Evolutionary conservation across 2,329 filamentous ascomycete genomes (phyloP).

Genomic region (Elsinoe necatrix): DNA sequence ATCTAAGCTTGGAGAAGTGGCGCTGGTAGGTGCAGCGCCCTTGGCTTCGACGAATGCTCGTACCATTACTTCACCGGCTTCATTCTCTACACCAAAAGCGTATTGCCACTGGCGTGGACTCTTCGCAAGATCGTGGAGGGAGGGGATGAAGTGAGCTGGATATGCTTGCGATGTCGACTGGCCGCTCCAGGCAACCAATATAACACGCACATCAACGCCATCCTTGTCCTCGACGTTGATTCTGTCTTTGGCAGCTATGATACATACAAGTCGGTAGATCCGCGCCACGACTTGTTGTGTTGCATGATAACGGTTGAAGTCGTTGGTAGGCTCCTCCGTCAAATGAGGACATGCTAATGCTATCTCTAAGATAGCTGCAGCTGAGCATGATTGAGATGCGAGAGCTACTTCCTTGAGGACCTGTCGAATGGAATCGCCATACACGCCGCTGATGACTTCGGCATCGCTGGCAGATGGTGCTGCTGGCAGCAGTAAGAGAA

Average conservation of each 20-base stretch:
- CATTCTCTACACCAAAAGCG: conserved; percentile 59
- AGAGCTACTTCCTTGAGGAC: conserved; percentile 35
- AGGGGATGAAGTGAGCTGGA: conserved; percentile 41
- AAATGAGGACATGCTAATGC: conserved; percentile 58
- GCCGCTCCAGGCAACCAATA: conserved; percentile 58
- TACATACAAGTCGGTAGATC: conserved; percentile 68
- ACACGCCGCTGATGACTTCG: conserved; percentile 36
- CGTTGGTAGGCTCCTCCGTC: conserved; percentile 40
- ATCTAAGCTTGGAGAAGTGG: neutral
- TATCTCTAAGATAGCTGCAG: conserved; percentile 44
- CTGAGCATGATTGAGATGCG: conserved; percentile 25
- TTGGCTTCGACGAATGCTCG: conserved; percentile 34
- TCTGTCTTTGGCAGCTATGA: conserved; percentile 57
- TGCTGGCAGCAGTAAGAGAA: conserved; percentile 40
- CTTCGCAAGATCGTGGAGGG: conserved; percentile 40
- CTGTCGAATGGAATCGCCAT: conserved; percentile 34
- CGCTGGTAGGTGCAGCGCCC: conserved; percentile 1
- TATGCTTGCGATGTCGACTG: conserved; percentile 26
- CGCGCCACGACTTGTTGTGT: conserved; percentile 66
- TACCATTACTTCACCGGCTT: conserved; percentile 54
- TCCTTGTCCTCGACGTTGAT: conserved; percentile 57
- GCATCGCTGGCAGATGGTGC: conserved; percentile 33
- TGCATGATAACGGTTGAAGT: conserved; percentile 54
- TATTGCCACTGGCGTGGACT: conserved; percentile 51
- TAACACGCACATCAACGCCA: conserved; percentile 65